Evolutionary conservation across 345 rosid genomes (phyloP), one percentile per base, ranked within the genome.

Genomic region (Luvunga scandens): DNA sequence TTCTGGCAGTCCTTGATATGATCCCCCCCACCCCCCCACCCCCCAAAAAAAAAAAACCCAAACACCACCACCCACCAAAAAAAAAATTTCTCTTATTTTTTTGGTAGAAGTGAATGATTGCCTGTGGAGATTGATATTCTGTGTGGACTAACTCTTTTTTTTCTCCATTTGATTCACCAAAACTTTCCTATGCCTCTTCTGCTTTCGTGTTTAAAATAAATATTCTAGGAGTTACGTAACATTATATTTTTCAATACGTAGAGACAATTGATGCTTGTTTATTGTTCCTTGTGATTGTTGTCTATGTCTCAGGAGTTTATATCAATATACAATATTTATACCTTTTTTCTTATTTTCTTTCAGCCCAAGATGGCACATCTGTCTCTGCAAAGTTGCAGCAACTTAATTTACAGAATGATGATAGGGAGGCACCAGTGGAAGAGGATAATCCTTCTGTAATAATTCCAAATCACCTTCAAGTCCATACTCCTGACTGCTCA

Each of bases 381-480:
- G 89, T 85, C 42, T 78, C 91, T 34, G 89, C 88, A 21, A 86
- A 90, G 67, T 66, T 91, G 81, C 91, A 87, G 83, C 89, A 86
- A 77, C 82, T 90, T 80, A 88, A 77, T 75, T 68, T 90, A 65
- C 87, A 90, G 85, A 83, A 83, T 82, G 88, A 91, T 69, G 92
- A 90, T 45, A 85, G 79, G 73, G 92, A 72, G 67, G 77, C 78
- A 55, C 72, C 76, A 0, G 82, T 85, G 73, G 98, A 89, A 81
- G 97, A 90, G 80, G 92, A 89, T 66, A 86, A 77, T 75, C 97
- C 92, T 66, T 85, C 91, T 82, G 97, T 97, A 57, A 90, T 97
- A 69, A 94, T 97, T 79, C 99, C 99, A 73, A 86, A 90, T 85
- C 99, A 97, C 83, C 87, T 97, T 76, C 94, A 91, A 85, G 89